Evolutionary conservation across 2,329 filamentous ascomycete species (phyloP), one percentile per base, ranked within the genome.

Genomic region (Hymenoscyphus fructigenus): DNA sequence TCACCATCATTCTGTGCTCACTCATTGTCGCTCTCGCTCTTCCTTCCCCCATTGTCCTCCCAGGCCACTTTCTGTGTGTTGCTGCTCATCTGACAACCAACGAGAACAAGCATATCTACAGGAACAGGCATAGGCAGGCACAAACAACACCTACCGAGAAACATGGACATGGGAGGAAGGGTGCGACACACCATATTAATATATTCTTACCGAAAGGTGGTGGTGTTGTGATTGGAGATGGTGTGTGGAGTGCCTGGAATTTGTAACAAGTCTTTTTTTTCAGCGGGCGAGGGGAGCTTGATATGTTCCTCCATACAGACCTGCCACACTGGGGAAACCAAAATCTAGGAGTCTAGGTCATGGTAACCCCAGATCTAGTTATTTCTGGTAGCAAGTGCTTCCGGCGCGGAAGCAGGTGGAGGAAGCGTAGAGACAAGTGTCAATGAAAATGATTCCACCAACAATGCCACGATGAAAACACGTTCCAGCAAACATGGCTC

Each of bases 211-310:
- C n/a, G 20, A 20, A n/a, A 59, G 57, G 32, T 26, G 34, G 32
- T 26, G 34, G n/a, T 28, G n/a, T 20, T 20, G 57, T 59, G 36
- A 38, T 38, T 38, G 14, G 36, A 17, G 14, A 38, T 38, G 32
- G 38, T 41, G 41, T 60, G 59, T 60, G 59, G 28, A 60, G 59
- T 28, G 59, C 41, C 59, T 60, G 23, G 28, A 14, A 41, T 44
- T 44, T 38, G 23, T 28, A 38, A 59, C 44, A 50, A 50, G 44
- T 23, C 44, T 12, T 50, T 50, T 47, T 12, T 50, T 47, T 47
- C 44, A 20, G n/a, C 44, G 44, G 15, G 15, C n/a, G 44, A 50
- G 7, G 44, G 7, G 20, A 50, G 47, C 10, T 26, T 50, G 47
- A 26, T 50, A 26, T 50, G 47, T 26, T 50, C 20, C 9, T 26